These are phyloP conservation scores for Venturia carpophila DNA, from an alignment of 2,329 filamentous ascomycete genomes.

Conservation along the genomic window DNA sequence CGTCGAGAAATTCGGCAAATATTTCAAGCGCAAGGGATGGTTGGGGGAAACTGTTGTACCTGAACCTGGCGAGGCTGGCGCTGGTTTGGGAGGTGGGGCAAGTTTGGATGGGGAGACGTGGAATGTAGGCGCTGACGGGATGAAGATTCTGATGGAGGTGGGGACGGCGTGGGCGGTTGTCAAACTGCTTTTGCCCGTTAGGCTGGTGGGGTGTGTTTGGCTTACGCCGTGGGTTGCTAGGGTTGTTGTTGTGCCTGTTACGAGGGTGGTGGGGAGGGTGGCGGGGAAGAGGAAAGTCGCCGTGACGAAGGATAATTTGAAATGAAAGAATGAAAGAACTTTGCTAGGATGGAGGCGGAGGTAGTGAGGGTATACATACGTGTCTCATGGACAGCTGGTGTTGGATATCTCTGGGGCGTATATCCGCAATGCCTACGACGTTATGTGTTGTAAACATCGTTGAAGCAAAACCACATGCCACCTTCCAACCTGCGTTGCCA, in stretches of 20 bases:
- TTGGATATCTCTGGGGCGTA: too few relatives aligned
- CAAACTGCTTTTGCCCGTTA: conserved; percentile 71
- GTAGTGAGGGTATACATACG: too few relatives aligned
- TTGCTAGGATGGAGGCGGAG: too few relatives aligned
- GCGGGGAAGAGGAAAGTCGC: neutral
- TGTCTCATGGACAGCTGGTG: too few relatives aligned
- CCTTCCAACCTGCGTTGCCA: too few relatives aligned
- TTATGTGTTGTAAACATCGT: too few relatives aligned
- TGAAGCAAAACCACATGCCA: too few relatives aligned
- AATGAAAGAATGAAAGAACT: neutral
- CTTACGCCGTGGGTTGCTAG: conserved; percentile 88
- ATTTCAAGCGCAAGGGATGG: conserved; percentile 74
- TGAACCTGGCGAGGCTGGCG: conserved; percentile 38
- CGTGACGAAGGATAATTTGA: neutral
- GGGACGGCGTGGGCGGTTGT: conserved; percentile 87
- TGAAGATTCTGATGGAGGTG: conserved; percentile 56
- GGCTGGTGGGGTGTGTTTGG: conserved; percentile 75
- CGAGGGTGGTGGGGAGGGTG: conserved; percentile 5
- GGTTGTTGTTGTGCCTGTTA: conserved; percentile 45
- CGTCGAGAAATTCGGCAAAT: conserved; percentile 66
- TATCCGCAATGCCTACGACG: too few relatives aligned
- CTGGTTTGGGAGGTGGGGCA: conserved; percentile 35
- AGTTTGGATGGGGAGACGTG: conserved; percentile 31
- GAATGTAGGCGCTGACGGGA: conserved; percentile 38
- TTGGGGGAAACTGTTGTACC: conserved; percentile 43